Percentiles rank a stretch among this genome's conserved stretches.
phyloP scores from a whole-genome alignment of 2,329 filamentous ascomycete species.

The Albophoma yamanashiensis region DNA sequence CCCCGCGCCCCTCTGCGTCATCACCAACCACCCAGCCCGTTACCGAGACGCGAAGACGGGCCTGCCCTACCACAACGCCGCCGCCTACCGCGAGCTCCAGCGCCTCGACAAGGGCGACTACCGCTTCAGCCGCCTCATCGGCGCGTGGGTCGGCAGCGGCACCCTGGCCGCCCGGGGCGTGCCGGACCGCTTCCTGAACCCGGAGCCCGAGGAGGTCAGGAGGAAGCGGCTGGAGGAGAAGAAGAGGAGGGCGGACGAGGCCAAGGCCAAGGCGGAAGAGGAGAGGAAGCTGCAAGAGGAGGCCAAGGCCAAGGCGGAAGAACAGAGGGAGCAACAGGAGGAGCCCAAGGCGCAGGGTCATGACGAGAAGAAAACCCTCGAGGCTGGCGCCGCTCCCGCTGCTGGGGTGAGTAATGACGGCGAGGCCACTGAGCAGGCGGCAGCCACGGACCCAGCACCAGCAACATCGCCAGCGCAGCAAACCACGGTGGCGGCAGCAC shows the following conservation, averaged over 20 bases:
- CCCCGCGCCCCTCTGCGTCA: slow-evolving; percentile 55
- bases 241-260: slow-evolving; percentile 5
- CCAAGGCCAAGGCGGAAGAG: background rate
- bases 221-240: slow-evolving; percentile 9
- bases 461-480: background rate
- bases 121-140: slow-evolving; percentile 71
- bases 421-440: background rate
- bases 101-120: slow-evolving; percentile 63
- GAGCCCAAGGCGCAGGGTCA: slow-evolving; percentile 3
- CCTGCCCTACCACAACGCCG: slow-evolving; percentile 66
- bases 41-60: slow-evolving; percentile 82
- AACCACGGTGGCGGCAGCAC: background rate
- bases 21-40: slow-evolving; percentile 70
- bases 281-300: slow-evolving; percentile 1
- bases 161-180: slow-evolving; percentile 62
- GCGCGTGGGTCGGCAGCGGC: slow-evolving; percentile 68
- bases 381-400: background rate
- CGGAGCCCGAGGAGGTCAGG: slow-evolving; percentile 15
- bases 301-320: background rate
- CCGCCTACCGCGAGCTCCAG: slow-evolving; percentile 75
- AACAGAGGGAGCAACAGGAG: slow-evolving; percentile 4
- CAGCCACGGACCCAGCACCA: background rate
- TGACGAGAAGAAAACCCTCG: background rate
- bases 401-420: background rate
- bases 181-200: slow-evolving; percentile 59